Conservation (phyloP, 129 eudicot genomes). For the Calendula officinalis region DNA sequence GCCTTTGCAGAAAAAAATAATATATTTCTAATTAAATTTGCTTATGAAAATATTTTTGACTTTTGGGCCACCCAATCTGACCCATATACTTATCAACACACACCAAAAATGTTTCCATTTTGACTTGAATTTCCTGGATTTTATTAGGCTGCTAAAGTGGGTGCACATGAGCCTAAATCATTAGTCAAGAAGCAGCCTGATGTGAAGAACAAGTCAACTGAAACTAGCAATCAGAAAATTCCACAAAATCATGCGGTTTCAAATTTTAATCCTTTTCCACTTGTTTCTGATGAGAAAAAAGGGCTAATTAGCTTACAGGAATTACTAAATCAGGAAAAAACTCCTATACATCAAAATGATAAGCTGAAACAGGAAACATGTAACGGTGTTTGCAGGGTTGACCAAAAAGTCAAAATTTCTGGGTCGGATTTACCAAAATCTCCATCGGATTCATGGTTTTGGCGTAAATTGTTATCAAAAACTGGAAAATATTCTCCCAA, state of each 20-base stretch:
- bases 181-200: conserved; percentile 4
- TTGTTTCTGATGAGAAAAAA: conserved; percentile 25
- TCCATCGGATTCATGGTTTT: conserved; percentile 96
- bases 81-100: background rate
- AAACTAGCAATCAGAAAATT: no score
- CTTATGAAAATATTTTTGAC: no score
- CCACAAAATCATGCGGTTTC: background rate
- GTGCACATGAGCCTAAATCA: conserved; percentile 37
- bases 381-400: conserved; percentile 14
- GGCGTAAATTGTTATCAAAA: conserved; percentile 45
- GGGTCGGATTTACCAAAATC: conserved; percentile 55
- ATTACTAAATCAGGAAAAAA: conserved; percentile 39
- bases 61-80: no score
- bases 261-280: conserved; percentile 1
- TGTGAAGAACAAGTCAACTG: conserved; percentile 20
- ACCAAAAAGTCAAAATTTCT: conserved; percentile 22
- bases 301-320: conserved; percentile 41
- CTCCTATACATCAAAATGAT: no score
- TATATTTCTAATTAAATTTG: no score
- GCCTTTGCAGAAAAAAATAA: no score
- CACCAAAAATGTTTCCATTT: background rate
- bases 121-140: background rate
- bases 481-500: conserved; percentile 27
- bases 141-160: conserved; percentile 28
- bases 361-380: conserved; percentile 16